These are phyloP conservation scores for Eruca vesicaria DNA, from an alignment of 441 rosid species.

Conservation along the genomic window DNA sequence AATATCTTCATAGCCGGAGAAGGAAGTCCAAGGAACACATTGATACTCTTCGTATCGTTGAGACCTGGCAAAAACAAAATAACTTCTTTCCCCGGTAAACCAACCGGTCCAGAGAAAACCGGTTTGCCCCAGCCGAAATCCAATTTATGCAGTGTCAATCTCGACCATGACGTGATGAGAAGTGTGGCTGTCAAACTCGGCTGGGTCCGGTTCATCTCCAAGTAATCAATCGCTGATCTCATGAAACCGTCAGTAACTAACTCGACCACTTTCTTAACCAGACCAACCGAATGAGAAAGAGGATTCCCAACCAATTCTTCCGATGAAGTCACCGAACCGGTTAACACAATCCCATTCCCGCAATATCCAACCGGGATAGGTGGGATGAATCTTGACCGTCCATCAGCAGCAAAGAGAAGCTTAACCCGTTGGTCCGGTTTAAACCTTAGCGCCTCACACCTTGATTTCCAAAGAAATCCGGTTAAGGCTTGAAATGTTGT, in stretches of 20 bases:
- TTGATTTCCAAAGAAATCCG: slow-evolving; percentile 75
- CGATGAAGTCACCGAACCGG: slow-evolving; percentile 52
- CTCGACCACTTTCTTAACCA: slow-evolving; percentile 57
- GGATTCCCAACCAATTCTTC: slow-evolving; percentile 60
- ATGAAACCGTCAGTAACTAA: slow-evolving; percentile 58
- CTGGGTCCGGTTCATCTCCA: slow-evolving; percentile 65
- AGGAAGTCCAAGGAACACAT: slow-evolving; percentile 72
- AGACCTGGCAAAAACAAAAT: slow-evolving; percentile 61
- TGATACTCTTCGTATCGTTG: slow-evolving; percentile 48
- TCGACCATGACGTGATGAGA: slow-evolving; percentile 73
- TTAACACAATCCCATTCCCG: slow-evolving; percentile 71
- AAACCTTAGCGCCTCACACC: slow-evolving; percentile 61
- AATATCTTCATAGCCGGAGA: slow-evolving; percentile 65
- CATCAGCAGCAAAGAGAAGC: slow-evolving; percentile 79
- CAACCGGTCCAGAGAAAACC: slow-evolving; percentile 60
- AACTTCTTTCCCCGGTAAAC: slow-evolving; percentile 77
- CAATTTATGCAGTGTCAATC: slow-evolving; percentile 54
- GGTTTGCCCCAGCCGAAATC: slow-evolving; percentile 91
- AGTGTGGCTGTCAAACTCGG: slow-evolving; percentile 68
- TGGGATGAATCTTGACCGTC: slow-evolving; percentile 63
- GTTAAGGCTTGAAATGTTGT: slow-evolving; percentile 73
- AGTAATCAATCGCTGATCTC: slow-evolving; percentile 77
- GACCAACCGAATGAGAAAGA: slow-evolving; percentile 47
- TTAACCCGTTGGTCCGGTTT: slow-evolving; percentile 63
- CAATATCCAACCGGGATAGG: slow-evolving; percentile 58